A percentile compares a stretch with the other conserved stretches of the same genome.
Conservation (phyloP, 805 yeast species). For the Barnettozyma salicaria region DNA sequence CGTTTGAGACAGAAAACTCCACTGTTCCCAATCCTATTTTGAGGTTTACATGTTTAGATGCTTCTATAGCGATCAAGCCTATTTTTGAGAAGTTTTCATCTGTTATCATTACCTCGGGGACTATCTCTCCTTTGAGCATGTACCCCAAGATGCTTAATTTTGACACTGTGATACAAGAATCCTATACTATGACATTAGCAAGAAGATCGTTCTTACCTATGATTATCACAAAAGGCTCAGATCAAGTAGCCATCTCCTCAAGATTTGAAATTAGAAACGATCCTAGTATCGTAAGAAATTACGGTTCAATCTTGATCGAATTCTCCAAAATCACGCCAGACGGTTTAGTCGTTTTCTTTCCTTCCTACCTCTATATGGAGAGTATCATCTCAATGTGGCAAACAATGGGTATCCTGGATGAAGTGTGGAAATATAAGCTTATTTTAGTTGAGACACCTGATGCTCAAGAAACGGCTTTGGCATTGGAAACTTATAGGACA, state of each 20-base stretch:
- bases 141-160: slow-evolving; percentile 95
- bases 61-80: slow-evolving; percentile 96
- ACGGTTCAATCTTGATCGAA: slow-evolving; percentile 87
- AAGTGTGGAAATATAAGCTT: slow-evolving; percentile 95
- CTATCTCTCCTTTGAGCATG: slow-evolving; percentile 98
- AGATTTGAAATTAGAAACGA: slow-evolving; percentile 95
- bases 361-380: slow-evolving; percentile 96
- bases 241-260: slow-evolving; percentile 94
- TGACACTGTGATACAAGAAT: slow-evolving; percentile 88
- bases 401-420: slow-evolving; percentile 95
- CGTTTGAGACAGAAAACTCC: slow-evolving; percentile 87
- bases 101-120: slow-evolving; percentile 93
- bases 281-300: slow-evolving; percentile 95
- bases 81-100: slow-evolving; percentile 90
- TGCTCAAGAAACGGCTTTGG: slow-evolving; percentile 96
- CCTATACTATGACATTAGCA: slow-evolving; percentile 93
- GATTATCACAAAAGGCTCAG: slow-evolving; percentile 96
- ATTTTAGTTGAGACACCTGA: slow-evolving; percentile 97
- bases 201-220: slow-evolving; percentile 89
- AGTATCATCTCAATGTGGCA: slow-evolving; percentile 99
- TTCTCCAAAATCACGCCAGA: slow-evolving; percentile 95
- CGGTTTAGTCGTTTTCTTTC: slow-evolving; percentile 96
- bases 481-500: slow-evolving; percentile 88
- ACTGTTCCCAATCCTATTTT: slow-evolving; percentile 96
- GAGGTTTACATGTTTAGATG: slow-evolving; percentile 92